Base-by-base conservation (phyloP, 441 rosid genomes). In the Melianthus villosus region DNA sequence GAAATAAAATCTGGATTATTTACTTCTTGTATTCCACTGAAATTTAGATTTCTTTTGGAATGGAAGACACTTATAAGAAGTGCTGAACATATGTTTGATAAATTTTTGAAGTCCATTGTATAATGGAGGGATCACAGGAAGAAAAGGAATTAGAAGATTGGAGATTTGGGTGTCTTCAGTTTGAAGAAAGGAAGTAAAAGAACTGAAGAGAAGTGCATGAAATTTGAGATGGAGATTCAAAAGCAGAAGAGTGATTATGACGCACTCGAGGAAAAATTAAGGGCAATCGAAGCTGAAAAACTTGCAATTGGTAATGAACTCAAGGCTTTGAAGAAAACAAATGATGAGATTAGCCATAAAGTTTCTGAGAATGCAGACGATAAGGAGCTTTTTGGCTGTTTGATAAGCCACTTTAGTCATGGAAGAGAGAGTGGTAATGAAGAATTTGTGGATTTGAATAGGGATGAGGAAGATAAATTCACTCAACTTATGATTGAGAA, bases 401-500 rank as follows among this genome's bases (percentile, higher is more conserved):
- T n/a, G n/a, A n/a, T n/a, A n/a, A n/a, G n/a, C n/a, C n/a, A n/a
- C n/a, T n/a, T n/a, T n/a, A 6, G 11, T 29, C 1, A 25, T 27
- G 38, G 15, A 12, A 38, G 28, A 6, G 29, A 27, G 22, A 42
- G 9, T 17, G 35, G 28, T 46, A 31, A 7, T 30, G 42, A 47
- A 13, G 48, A 13, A 12, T 58, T 44, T 38, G 65, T 45, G 39
- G 62, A 73, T 61, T 49, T 59, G 51, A 54, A 9, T 33, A 56
- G 40, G 9, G 47, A 39, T 8, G 67, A 59, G 12, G 68, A 66
- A 22, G 60, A 53, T 50, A 18, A 37, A 10, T 48, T 65, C 27
- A 15, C 45, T 38, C 65, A 62, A 54, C 61, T 73, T 25, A 56
- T 63, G 64, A 47, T 36, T 41, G 72, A 69, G 64, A 74, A 68